phyloP scores from a whole-genome alignment of 2,329 filamentous ascomycete species.

The Aspergillus candidus region DNA sequence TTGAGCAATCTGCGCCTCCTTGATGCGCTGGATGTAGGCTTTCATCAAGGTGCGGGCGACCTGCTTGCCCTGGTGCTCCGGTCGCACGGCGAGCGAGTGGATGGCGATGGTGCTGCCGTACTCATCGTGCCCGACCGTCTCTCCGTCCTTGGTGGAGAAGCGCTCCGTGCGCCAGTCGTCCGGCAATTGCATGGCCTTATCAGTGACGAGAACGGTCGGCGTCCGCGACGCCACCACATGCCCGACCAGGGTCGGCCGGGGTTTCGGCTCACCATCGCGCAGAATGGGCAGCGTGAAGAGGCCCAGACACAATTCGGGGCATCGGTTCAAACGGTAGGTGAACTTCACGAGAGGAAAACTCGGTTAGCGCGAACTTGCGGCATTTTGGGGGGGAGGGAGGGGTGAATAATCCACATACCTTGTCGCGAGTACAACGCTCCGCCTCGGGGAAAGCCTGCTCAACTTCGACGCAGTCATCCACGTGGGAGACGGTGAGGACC shows the following conservation, averaged over 20 bases:
- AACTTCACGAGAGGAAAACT: constrained; percentile 47
- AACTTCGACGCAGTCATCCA: constrained; percentile 51
- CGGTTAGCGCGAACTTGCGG: neutral
- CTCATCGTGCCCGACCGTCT: constrained; percentile 62
- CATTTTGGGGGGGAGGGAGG: neutral
- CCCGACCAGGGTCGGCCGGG: constrained; percentile 59
- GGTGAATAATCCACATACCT: constrained; percentile 45
- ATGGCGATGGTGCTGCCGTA: constrained; percentile 68
- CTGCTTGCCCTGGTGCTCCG: constrained; percentile 66
- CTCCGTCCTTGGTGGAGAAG: constrained; percentile 33
- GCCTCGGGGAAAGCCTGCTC: constrained; percentile 56
- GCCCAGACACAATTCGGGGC: constrained; percentile 71
- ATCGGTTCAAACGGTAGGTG: constrained; percentile 66
- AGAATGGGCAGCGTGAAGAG: constrained; percentile 61
- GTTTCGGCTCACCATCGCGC: constrained; percentile 54
- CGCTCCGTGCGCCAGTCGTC: constrained; percentile 55
- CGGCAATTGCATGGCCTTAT: constrained; percentile 70
- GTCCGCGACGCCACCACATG: constrained; percentile 74
- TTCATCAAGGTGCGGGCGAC: constrained; percentile 69
- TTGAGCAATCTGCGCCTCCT: constrained; percentile 62
- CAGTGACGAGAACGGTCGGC: constrained; percentile 57
- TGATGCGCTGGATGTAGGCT: constrained; percentile 71
- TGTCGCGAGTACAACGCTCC: constrained; percentile 54
- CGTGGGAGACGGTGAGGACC: constrained; percentile 54
- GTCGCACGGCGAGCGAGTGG: constrained; percentile 75